Base-by-base conservation (phyloP, 1,284 basidiomycete genomes). In the Leccinum pallidistipes region DNA sequence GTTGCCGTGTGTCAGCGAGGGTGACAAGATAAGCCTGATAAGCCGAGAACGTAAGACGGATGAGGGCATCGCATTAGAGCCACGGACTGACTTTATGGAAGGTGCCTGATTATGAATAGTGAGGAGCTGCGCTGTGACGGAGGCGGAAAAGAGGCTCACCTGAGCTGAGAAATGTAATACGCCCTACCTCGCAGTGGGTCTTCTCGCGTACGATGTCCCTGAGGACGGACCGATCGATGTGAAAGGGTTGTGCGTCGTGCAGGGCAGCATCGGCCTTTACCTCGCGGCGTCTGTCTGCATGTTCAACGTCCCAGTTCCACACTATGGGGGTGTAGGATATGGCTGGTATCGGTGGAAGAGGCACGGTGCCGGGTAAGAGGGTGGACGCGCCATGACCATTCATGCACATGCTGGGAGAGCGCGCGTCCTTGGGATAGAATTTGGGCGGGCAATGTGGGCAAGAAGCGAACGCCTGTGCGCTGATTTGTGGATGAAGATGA, bases 201-300 rank as follows among this genome's bases (percentile, higher is more conserved):
- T 86, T 88, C 69, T 91, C 88, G 57, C 83, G 79, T 10, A 93
- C 85, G 55, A 92, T 85, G 65, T 91, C 88, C 70, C 85, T 88
- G 63, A 92, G 78, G 18, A 90, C 78, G 58, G 80, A 80, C 56
- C 90, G 76, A 73, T 92, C 90, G 27, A 92, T 86, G 57, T 85
- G 83, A 68, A 92, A 91, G 14, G 87, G 87, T 16, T 79, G 81
- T 9, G 81, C 77, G 45, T 81, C 82, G 66, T 90, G 86, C 21
- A 84, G 63, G 3, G 80, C 80, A 14, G 81, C 80, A 64, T 90
- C 88, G 3, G 82, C 83, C 66, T 80, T 81, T 2, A 80, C 79
- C 74, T 91, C 89, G 40, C 75, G 79, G 65, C 77, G 80, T 55
- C 89, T 77, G 71, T 91, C 88, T 34, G 77, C 82, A 61, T 86